phyloP scores from a whole-genome alignment of 345 rosid species.

The Eucalyptus pumila region DNA sequence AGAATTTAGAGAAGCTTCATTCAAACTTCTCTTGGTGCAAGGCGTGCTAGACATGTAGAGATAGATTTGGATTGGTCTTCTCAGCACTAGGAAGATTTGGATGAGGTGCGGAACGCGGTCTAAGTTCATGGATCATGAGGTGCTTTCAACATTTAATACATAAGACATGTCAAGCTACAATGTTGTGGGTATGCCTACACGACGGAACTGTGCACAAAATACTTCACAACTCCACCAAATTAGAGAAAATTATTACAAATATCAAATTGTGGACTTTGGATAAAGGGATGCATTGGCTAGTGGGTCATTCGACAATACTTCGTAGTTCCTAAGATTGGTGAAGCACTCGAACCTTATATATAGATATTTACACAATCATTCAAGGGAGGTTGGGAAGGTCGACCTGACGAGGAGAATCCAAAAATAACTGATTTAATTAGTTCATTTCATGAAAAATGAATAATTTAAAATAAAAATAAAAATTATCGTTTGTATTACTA shows the following conservation, averaged over 20 bases:
- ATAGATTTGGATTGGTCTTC: not conserved
- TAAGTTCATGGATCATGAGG: not conserved
- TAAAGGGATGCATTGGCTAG: not conserved
- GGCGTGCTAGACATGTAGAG: not conserved
- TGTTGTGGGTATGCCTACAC: not conserved
- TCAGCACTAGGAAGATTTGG: not conserved
- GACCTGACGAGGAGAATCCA: not conserved
- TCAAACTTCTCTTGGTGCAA: not conserved
- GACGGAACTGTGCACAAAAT: not conserved
- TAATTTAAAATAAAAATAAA: not conserved
- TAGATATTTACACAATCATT: not conserved
- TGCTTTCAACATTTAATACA: not conserved
- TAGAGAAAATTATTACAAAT: not conserved
- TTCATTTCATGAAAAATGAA: too few relatives aligned
- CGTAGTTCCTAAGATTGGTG: not conserved
- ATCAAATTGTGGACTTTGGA: not conserved
- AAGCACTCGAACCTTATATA: not conserved
- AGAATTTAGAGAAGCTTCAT: not conserved
- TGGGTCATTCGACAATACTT: not conserved
- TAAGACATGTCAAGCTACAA: not conserved
- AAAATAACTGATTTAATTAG: too few relatives aligned
- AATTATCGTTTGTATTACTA: rapidly evolving
- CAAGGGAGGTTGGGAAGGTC: not conserved
- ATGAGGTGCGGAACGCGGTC: not conserved
- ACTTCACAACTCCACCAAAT: not conserved